Evolutionary conservation across 2,329 filamentous ascomycete species (phyloP), one percentile per base, ranked within the genome.

Genomic region (Cordyceps fumosorosea): DNA sequence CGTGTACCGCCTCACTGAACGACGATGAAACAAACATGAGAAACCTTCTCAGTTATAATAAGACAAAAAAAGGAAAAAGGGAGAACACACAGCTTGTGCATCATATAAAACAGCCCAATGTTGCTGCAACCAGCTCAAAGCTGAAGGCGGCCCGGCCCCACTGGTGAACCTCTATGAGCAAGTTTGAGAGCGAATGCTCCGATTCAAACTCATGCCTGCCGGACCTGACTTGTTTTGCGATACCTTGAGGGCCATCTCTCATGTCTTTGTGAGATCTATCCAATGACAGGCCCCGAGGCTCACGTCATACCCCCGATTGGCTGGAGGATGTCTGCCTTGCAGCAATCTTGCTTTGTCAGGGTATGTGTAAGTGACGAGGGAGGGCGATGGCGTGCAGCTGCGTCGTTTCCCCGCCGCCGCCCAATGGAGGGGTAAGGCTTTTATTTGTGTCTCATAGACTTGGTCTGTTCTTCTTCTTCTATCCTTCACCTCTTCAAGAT

Each of bases 131-230:
- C 37, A 16, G 5, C n/a, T 16, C 18, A 8, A 2, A 6, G 42
- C 44, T 18, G 44, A 48, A 18, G 32, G 14, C 5, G 18, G 18
- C 22, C 47, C n/a, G n/a, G 29, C 29, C 29, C 53, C 60, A 56
- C 62, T 37, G 20, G 44, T 45, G 63, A 62, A 62, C 53, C 62
- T n/a, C 47, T 26, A 60, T 71, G 72, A 74, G 72, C 71, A 73
- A 70, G 70, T 73, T 74, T 74, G 72, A 71, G 72, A 62, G 70
- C 62, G 47, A 71, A 71, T 71, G 68, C 69, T 69, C 67, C 18
- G 22, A 54, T 65, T 62, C n/a, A 5, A 29, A n/a, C 34, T 34
- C 48, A 32, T n/a, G 48, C 24, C 42, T 11, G 14, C 26, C 40
- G 37, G 6, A 16, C 16, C 42, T 8, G 20, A 3, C 12, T 10